Evolutionary conservation across 108 stramenopile species (phyloP), one percentile per base, ranked within the genome.

Genomic region (Fragilaria radians): DNA sequence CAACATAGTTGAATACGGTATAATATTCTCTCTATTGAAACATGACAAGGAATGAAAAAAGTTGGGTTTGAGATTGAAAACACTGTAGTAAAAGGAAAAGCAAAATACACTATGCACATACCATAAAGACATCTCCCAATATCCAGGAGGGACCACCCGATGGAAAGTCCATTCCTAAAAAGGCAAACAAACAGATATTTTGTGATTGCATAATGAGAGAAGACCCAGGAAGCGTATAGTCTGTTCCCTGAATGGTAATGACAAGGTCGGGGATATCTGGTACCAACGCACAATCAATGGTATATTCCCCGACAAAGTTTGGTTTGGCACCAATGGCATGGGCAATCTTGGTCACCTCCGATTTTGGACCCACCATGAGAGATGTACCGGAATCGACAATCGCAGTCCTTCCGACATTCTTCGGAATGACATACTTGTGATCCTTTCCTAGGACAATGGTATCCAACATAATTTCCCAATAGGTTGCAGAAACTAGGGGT

Each of bases 51-150:
- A n/a, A n/a, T n/a, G n/a, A n/a, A n/a, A n/a, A n/a, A n/a, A n/a
- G n/a, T n/a, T n/a, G n/a, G n/a, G n/a, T n/a, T n/a, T n/a, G n/a
- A n/a, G n/a, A n/a, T n/a, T n/a, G 36, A 42, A 42, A 42, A 42
- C 36, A 42, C 14, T 42, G 36, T 11, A 11, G 36, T 42, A 14
- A 42, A 14, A 42, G 36, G 14, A 42, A 14, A 7, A 42, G 7
- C 36, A 42, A 11, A 7, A 42, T 14, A 42, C 36, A 42, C 36
- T 42, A 14, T 42, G 36, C 7, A 42, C 14, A 42, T 42, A 42
- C 36, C 90, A 99, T 93, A 70, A 99, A 99, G 47, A 97, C 95
- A 76, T 99, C 99, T 30, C 99, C 99, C 71, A 99, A 80, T 67
- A 99, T 97, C 96, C 96, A 98, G 29, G 91, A 71, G 1, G 95